Base-by-base conservation (phyloP, 331 rosid genomes). In the Quercus tomentella region DNA sequence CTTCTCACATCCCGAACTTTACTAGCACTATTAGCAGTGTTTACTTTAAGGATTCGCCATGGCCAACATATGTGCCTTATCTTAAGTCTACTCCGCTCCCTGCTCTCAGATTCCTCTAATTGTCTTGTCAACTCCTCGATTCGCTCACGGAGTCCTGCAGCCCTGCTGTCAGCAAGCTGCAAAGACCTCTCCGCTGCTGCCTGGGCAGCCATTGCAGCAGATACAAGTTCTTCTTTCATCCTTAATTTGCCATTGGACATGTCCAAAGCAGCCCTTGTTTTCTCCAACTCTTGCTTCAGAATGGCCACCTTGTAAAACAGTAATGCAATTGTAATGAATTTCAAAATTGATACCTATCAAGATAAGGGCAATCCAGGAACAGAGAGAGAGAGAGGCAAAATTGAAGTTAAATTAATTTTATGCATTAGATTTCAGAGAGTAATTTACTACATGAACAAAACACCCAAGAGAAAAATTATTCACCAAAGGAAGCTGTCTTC, bases 141-240 rank as follows among this genome's bases (percentile, higher is more conserved):
- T 18, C 67, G 82, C 20, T 45, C 74, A 28, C 92, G 89, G 70
- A 91, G 92, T 69, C 84, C 92, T 26, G 86, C 72, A 21, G 93
- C 86, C 77, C 97, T 83, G 26, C 86, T 86, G 84, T 93, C 97
- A 15, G 91, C 88, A 74, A 93, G 82, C 78, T 83, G 82, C 85
- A 93, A 86, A 10, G 97, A 89, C 80, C 83, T 89, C 86, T 91
- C 97, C 30, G 92, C 97, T 25, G 97, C 97, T 72, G 88, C 93
- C 61, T 93, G 97, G 58, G 97, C 97, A 1, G 87, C 87, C 91
- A 91, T 91, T 72, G 97, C 97, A 4, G 89, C 37, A 12, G 67
- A 86, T 72, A 90, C 97, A 18, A 93, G 94, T 72, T 93, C 91
- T 77, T 91, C 94, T 81, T 93, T 93, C 61, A 93, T 77, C 71